These are phyloP conservation scores for Zoysia matrella DNA, from an alignment of 202 grass and related monocot species.

Conservation along the genomic window DNA sequence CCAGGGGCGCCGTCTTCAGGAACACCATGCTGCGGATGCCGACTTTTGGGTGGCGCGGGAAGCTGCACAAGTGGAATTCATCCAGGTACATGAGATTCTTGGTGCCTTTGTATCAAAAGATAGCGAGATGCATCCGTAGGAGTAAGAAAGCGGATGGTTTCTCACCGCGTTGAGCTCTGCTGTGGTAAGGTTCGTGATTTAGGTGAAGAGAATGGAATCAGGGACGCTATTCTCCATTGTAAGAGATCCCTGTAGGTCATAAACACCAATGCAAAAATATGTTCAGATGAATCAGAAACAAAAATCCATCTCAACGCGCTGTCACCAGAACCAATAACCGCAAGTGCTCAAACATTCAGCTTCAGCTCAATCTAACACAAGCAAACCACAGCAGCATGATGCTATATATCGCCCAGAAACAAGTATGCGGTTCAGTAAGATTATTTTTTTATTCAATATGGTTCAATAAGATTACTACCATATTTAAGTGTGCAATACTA, in stretches of 20 bases:
- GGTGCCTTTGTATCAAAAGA: conserved; percentile 34
- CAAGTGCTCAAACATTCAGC: no score
- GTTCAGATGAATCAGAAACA: no score
- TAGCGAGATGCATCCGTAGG: conserved; percentile 1
- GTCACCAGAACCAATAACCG: no score
- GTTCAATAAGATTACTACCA: no score
- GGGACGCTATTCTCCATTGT: conserved; percentile 54
- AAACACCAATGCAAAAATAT: no score
- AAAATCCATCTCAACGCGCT: no score
- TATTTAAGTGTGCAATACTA: no score
- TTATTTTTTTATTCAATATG: no score
- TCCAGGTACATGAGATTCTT: conserved; percentile 38
- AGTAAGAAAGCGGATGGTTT: background rate
- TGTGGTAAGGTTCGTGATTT: conserved; percentile 16
- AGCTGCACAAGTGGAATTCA: conserved; percentile 30
- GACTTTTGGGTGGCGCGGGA: conserved; percentile 25
- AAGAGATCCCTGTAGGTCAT: conserved; percentile 37
- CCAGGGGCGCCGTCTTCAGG: background rate
- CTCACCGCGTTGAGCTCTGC: background rate
- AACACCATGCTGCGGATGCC: conserved; percentile 11
- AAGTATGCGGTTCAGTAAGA: no score
- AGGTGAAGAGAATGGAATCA: conserved; percentile 42
- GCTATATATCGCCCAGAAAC: no score
- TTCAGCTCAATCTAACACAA: no score
- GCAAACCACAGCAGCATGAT: no score